Percentiles rank a stretch among this genome's conserved stretches.
Conservation (phyloP, 1,284 basidiomycete species). For the Chiua sp. region DNA sequence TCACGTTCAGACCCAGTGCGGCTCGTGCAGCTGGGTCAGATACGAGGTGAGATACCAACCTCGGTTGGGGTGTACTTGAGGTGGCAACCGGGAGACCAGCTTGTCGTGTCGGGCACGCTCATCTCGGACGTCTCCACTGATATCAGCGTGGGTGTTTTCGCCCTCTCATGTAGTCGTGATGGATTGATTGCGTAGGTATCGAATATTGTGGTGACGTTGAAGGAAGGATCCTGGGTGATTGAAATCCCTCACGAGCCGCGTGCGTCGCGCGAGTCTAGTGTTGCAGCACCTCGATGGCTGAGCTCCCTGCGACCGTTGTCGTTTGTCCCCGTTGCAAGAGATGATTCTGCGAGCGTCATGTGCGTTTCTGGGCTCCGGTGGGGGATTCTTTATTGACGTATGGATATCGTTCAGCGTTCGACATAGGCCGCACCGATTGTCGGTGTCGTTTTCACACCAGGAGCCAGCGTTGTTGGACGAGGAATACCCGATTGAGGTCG, state of each 20-base stretch:
- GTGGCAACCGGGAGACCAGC: too few species aligned
- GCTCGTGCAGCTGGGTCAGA: too few species aligned
- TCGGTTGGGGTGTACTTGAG: too few species aligned
- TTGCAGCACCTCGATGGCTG: slow-evolving; percentile 56
- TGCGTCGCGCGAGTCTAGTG: slow-evolving; percentile 38
- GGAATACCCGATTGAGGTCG: slow-evolving; percentile 70
- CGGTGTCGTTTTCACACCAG: slow-evolving; percentile 59
- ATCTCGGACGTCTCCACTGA: too few species aligned
- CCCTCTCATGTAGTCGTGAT: background rate
- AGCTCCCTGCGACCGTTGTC: slow-evolving; percentile 52
- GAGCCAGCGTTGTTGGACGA: slow-evolving; percentile 81
- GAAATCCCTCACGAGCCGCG: slow-evolving; percentile 59
- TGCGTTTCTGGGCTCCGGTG: slow-evolving; percentile 38
- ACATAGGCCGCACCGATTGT: slow-evolving; percentile 64
- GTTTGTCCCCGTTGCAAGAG: slow-evolving; percentile 57
- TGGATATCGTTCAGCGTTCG: slow-evolving; percentile 53
- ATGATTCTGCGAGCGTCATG: slow-evolving; percentile 55
- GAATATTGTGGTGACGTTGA: slow-evolving; percentile 55
- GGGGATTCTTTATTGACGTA: too few species aligned
- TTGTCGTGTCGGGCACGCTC: too few species aligned
- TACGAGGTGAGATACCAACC: too few species aligned
- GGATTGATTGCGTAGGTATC: slow-evolving; percentile 47
- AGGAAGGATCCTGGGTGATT: slow-evolving; percentile 66
- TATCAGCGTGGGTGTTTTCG: too few species aligned
- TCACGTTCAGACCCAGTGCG: too few species aligned